Evolutionary conservation across 2,329 filamentous ascomycete species (phyloP), one percentile per base, ranked within the genome.

Genomic region (Neocatenulostroma microsporum): DNA sequence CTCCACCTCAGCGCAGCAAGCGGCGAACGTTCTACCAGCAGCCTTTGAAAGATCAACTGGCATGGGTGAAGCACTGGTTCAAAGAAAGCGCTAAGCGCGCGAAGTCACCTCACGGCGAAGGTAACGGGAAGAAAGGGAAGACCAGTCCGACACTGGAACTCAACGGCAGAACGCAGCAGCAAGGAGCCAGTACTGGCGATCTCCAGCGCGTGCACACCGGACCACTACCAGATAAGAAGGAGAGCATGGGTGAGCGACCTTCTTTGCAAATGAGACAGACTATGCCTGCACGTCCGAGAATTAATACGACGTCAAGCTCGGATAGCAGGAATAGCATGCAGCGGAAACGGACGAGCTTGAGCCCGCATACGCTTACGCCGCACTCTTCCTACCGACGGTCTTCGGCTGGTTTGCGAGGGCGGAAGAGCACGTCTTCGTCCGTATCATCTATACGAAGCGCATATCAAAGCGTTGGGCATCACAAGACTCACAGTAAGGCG

Each of bases 371-470:
- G 0, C 62, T 95, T 26, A 96, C 91, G 1, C 89, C 91, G 3
- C 82, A 87, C 25, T 87, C 85, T 4, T 84, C 84, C 1, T 82
- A 93, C 52, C 79, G 91, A 10, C 82, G 87, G 23, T 78, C 85
- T 2, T 94, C 86, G 4, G 77, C 74, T 28, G 88, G 89, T 20
- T 73, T 96, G 29, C 78, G 88, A 20, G 89, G 91, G 24, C 78
- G 91, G 42, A 96, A 96, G 60, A 96, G 89, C 1, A 98, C 91
- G 0, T 95, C 87, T 0, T 94, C 87, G 0, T 96, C 88, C 0
- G 80, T 98, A 12, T 95, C 87, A 1, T 94, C 87, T 0, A 81
- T 98, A 39, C 81, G 91, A 40, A 93, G 84, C 29, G 86, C 96
- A 55, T 87, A 89, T 53, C 84, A 88, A 48, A 30, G 26, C 33